Conservation (phyloP, 805 yeast species). For the Barnettozyma californica region DNA sequence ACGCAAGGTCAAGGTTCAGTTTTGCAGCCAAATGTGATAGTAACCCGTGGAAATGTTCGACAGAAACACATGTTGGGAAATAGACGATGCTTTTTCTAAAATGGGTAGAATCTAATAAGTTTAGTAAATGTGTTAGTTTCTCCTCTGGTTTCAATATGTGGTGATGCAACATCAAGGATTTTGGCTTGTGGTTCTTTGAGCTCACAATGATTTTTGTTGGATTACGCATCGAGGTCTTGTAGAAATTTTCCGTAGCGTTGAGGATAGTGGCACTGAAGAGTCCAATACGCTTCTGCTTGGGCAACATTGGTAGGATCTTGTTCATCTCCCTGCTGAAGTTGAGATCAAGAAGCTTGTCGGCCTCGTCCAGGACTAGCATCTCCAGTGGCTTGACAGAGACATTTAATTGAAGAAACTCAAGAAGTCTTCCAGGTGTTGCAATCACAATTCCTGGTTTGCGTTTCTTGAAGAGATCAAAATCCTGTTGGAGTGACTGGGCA, state of each 20-base stretch:
- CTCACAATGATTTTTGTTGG: conserved; percentile 86
- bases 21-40: conserved; percentile 30
- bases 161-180: conserved; percentile 57
- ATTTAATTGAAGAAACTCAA: conserved; percentile 57
- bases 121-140: conserved; percentile 56
- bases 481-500: conserved; percentile 60
- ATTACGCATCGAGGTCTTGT: conserved; percentile 86
- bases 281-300: conserved; percentile 91
- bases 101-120: conserved; percentile 45
- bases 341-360: conserved; percentile 79
- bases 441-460: conserved; percentile 68
- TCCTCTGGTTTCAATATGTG: conserved; percentile 50
- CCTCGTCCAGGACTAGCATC: conserved; percentile 82
- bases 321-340: conserved; percentile 69
- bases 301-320: conserved; percentile 60
- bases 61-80: conserved; percentile 85
- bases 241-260: conserved; percentile 72
- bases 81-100: conserved; percentile 84
- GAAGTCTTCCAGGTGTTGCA: conserved; percentile 88
- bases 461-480: conserved; percentile 51
- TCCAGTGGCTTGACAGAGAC: conserved; percentile 65
- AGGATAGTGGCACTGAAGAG: conserved; percentile 90
- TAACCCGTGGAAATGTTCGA: conserved; percentile 65
- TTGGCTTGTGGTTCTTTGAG: conserved; percentile 50
- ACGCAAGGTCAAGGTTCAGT: conserved; percentile 33